phyloP scores from a whole-genome alignment of 208 protist species.

The Leishmania amazonensis region DNA sequence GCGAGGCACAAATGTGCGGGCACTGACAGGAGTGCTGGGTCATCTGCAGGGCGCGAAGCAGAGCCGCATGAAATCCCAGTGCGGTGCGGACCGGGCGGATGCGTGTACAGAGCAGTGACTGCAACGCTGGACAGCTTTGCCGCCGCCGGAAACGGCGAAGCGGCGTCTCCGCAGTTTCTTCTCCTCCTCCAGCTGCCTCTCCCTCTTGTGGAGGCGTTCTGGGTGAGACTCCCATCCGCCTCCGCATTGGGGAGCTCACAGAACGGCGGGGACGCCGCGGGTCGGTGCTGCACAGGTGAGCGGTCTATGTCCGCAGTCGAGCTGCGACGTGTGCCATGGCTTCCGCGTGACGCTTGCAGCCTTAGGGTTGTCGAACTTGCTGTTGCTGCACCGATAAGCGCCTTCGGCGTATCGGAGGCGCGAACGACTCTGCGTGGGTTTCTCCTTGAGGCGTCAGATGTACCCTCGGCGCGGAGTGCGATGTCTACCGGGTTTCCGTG shows the following conservation, averaged over 20 bases:
- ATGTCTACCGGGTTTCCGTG: slow-evolving; percentile 3
- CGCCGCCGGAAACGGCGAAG: background rate
- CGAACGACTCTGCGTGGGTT: slow-evolving; percentile 13
- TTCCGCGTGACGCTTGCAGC: background rate
- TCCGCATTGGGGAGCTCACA: background rate
- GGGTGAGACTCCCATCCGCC: slow-evolving; percentile 21
- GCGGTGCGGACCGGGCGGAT: slow-evolving; percentile 22
- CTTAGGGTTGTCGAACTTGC: background rate
- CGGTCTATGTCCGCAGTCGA: background rate
- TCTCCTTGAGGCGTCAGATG: background rate
- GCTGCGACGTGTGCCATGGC: slow-evolving; percentile 6
- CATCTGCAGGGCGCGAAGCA: background rate
- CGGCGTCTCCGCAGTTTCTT: background rate
- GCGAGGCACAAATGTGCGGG: background rate
- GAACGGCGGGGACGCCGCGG: background rate
- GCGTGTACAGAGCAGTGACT: slow-evolving; percentile 5
- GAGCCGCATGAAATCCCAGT: slow-evolving; percentile 11
- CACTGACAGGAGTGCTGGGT: background rate
- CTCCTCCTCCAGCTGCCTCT: slow-evolving; percentile 21
- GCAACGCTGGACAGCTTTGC: background rate
- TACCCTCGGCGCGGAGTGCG: background rate
- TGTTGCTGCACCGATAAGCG: background rate
- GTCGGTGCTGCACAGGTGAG: background rate
- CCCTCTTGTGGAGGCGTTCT: slow-evolving; percentile 30
- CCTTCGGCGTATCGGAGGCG: no score